These are phyloP conservation scores for Exserohilum turcica DNA, from an alignment of 2,329 filamentous ascomycete genomes.

Conservation along the genomic window DNA sequence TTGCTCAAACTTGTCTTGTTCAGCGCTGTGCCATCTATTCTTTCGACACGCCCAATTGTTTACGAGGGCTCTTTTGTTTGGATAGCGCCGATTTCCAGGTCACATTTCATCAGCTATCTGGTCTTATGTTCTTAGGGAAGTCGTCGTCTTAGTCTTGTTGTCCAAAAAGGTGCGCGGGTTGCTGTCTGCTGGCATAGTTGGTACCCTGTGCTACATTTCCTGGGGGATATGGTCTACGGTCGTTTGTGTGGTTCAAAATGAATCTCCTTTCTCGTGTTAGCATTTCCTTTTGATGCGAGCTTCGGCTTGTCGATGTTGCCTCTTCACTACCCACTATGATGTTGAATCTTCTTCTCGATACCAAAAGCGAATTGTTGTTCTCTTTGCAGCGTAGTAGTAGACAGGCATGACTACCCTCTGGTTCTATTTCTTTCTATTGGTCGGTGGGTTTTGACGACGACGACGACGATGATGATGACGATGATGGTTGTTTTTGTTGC, in stretches of 20 bases:
- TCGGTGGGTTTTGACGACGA: slow-evolving; percentile 3
- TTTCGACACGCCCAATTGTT: slow-evolving; percentile 43
- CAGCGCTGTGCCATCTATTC: slow-evolving; percentile 38
- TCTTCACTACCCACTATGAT: slow-evolving; percentile 32
- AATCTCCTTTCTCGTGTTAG: slow-evolving; percentile 31
- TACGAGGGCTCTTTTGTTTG: slow-evolving; percentile 42
- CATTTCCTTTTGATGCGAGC: slow-evolving; percentile 19
- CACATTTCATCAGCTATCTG: slow-evolving; percentile 39
- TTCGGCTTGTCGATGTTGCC: slow-evolving; percentile 18
- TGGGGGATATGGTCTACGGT: slow-evolving; percentile 31
- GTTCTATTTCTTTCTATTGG: background rate
- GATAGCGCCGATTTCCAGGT: slow-evolving; percentile 43
- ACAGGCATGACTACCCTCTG: background rate
- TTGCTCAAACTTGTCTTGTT: slow-evolving; percentile 30
- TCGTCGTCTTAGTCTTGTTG: slow-evolving; percentile 33
- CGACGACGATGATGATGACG: too few species aligned
- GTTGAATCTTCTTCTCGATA: slow-evolving; percentile 27
- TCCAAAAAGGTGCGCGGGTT: slow-evolving; percentile 33
- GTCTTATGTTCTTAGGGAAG: slow-evolving; percentile 38
- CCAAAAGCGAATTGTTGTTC: slow-evolving; percentile 17
- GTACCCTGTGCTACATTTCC: slow-evolving; percentile 35
- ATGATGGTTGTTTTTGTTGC: too few species aligned
- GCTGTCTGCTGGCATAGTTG: slow-evolving; percentile 27
- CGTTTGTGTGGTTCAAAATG: slow-evolving; percentile 27
- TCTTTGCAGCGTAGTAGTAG: slow-evolving; percentile 3